phyloP scores from a whole-genome alignment of 2,329 filamentous ascomycete genomes.

The Ascochyta rabiei region DNA sequence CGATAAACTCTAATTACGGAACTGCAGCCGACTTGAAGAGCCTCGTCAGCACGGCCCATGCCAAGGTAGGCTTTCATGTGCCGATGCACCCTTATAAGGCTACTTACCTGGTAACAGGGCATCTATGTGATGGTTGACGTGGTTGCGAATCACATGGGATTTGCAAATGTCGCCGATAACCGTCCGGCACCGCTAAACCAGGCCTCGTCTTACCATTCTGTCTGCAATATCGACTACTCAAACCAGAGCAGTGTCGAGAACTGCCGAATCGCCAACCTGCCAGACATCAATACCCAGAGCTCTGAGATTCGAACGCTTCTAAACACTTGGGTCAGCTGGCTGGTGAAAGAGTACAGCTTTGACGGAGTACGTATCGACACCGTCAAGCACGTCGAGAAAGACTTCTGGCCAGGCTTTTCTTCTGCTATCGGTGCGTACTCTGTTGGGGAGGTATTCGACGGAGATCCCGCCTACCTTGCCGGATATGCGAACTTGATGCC shows the following conservation, averaged over 20 bases:
- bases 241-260: slow-evolving; percentile 40
- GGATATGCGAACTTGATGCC: slow-evolving; percentile 62
- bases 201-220: slow-evolving; percentile 32
- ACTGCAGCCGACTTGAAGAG: slow-evolving; percentile 55
- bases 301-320: slow-evolving; percentile 31
- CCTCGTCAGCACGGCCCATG: slow-evolving; percentile 54
- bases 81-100: not conserved
- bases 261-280: slow-evolving; percentile 40
- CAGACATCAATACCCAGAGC: slow-evolving; percentile 37
- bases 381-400: slow-evolving; percentile 65
- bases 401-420: slow-evolving; percentile 63
- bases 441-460: slow-evolving; percentile 66
- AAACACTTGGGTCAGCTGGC: slow-evolving; percentile 41
- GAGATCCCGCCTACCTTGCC: slow-evolving; percentile 58
- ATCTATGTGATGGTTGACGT: slow-evolving; percentile 60
- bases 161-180: slow-evolving; percentile 34
- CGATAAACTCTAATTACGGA: slow-evolving; percentile 58
- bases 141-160: slow-evolving; percentile 56
- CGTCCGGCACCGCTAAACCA: slow-evolving; percentile 37
- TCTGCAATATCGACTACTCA: slow-evolving; percentile 40
- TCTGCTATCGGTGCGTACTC: slow-evolving; percentile 63
- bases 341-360: slow-evolving; percentile 39
- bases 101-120: slow-evolving; percentile 27
- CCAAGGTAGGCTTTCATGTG: slow-evolving; percentile 47
- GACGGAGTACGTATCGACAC: slow-evolving; percentile 68